Conservation (phyloP, 352 stramenopile genomes). For the Phytopythium boreale region DNA sequence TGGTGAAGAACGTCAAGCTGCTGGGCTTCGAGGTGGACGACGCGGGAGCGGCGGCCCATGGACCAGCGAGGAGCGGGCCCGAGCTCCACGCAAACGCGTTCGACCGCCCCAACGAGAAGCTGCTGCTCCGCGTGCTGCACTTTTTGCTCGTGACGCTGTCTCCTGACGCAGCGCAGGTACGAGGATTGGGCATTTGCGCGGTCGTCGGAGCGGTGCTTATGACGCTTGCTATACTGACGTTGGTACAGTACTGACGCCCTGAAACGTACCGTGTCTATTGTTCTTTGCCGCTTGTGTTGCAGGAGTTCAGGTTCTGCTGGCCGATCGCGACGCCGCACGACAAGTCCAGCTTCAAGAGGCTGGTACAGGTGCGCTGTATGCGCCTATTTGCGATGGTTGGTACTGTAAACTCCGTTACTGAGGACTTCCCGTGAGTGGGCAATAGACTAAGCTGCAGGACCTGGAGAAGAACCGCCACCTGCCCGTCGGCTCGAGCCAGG, state of each 20-base stretch:
- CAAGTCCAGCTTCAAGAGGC: conserved; percentile 58
- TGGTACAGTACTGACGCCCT: neutral
- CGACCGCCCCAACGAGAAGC: conserved; percentile 53
- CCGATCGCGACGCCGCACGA: conserved; percentile 50
- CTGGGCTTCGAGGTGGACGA: conserved; percentile 22
- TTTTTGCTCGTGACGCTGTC: conserved; percentile 40
- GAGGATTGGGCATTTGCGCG: too few relatives aligned
- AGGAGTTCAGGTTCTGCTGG: conserved; percentile 61
- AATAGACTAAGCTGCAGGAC: conserved; percentile 32
- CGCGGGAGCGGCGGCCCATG: neutral
- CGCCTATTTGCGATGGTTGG: neutral
- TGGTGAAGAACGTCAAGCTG: conserved; percentile 48
- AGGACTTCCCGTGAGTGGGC: neutral
- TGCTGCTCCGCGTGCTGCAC: conserved; percentile 41
- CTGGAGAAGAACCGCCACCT: conserved; percentile 43
- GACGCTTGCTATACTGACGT: neutral
- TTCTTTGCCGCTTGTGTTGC: neutral
- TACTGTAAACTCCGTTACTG: neutral
- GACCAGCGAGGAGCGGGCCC: neutral
- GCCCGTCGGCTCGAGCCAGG: conserved; percentile 47
- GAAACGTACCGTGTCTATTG: neutral
- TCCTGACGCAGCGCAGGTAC: conserved; percentile 16
- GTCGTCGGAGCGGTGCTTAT: neutral
- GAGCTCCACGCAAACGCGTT: conserved; percentile 37
- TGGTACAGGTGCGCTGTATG: conserved; percentile 34